phyloP scores from a whole-genome alignment of 225 moss, liverwort and hornwort species.

The Polytrichum commune region DNA sequence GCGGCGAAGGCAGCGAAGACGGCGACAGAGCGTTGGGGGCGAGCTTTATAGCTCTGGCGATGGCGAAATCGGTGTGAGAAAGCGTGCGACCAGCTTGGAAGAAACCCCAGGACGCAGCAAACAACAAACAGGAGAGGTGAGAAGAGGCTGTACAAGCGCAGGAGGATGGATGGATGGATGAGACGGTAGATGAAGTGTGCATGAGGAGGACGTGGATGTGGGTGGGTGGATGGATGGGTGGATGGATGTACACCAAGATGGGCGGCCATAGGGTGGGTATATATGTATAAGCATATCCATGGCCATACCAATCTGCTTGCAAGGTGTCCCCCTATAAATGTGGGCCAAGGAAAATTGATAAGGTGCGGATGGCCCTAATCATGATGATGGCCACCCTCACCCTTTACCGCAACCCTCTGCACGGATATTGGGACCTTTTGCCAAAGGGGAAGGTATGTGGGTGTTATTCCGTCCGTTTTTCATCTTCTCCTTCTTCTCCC shows the following conservation, averaged over 20 bases:
- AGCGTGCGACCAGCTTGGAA: neutral
- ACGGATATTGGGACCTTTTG: too few species aligned
- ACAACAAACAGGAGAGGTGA: neutral
- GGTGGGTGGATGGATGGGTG: too few species aligned
- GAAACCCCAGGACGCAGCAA: neutral
- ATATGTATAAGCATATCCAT: slow-evolving; percentile 42
- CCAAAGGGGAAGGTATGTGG: too few species aligned
- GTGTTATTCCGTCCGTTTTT: too few species aligned
- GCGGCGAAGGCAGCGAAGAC: neutral
- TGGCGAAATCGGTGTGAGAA: slow-evolving; percentile 1
- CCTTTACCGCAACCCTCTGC: too few species aligned
- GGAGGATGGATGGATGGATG: slow-evolving; percentile 14
- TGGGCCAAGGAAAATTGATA: slow-evolving; percentile 11
- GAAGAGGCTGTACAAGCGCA: slow-evolving; percentile 40
- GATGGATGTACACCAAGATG: too few species aligned
- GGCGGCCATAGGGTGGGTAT: slow-evolving; percentile 14
- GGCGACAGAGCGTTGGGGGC: neutral
- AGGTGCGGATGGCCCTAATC: slow-evolving; percentile 1
- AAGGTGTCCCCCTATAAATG: slow-evolving; percentile 7
- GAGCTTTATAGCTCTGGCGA: neutral
- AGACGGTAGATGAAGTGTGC: slow-evolving; percentile 15
- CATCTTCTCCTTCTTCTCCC: too few species aligned
- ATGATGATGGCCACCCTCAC: too few species aligned
- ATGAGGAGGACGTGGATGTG: neutral
- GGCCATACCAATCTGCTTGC: slow-evolving; percentile 22